Conservation (phyloP, 805 yeast species). For the Nakazawaea siamensis region DNA sequence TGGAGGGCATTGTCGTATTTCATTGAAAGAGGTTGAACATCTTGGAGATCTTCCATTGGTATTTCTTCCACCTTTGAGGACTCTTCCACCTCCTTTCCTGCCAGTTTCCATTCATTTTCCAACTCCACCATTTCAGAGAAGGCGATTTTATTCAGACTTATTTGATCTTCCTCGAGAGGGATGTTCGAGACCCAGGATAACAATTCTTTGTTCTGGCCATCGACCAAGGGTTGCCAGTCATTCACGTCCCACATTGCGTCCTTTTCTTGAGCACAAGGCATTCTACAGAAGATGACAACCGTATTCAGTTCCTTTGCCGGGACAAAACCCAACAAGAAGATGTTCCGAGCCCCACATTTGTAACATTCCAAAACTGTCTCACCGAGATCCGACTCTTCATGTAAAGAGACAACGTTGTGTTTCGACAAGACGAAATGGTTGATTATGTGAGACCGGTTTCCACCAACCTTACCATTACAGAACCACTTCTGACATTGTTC, state of each 20-base stretch:
- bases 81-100: too few relatives aligned
- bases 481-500: slow-evolving; percentile 79
- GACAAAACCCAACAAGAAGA: slow-evolving; percentile 77
- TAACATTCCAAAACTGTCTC: slow-evolving; percentile 84
- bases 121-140: slow-evolving; percentile 60
- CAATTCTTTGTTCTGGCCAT: slow-evolving; percentile 63
- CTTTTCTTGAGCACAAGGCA: slow-evolving; percentile 77
- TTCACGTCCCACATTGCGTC: slow-evolving; percentile 80
- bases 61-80: slow-evolving; percentile 29
- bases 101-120: slow-evolving; percentile 76
- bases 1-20: slow-evolving; percentile 77
- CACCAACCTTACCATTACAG: slow-evolving; percentile 62
- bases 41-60: slow-evolving; percentile 29
- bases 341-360: slow-evolving; percentile 78
- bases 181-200: slow-evolving; percentile 73
- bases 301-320: slow-evolving; percentile 81
- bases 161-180: slow-evolving; percentile 57
- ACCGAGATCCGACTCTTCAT: slow-evolving; percentile 78
- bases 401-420: slow-evolving; percentile 68
- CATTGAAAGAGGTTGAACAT: slow-evolving; percentile 63
- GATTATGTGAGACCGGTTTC: slow-evolving; percentile 71
- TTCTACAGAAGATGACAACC: slow-evolving; percentile 78
- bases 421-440: slow-evolving; percentile 77
- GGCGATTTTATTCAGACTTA: slow-evolving; percentile 48
- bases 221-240: slow-evolving; percentile 83